A percentile compares a stretch with the other conserved stretches of the same genome.
Evolutionary conservation across 108 stramenopile genomes (phyloP).

Genomic region (Stephanodiscus triporus): DNA sequence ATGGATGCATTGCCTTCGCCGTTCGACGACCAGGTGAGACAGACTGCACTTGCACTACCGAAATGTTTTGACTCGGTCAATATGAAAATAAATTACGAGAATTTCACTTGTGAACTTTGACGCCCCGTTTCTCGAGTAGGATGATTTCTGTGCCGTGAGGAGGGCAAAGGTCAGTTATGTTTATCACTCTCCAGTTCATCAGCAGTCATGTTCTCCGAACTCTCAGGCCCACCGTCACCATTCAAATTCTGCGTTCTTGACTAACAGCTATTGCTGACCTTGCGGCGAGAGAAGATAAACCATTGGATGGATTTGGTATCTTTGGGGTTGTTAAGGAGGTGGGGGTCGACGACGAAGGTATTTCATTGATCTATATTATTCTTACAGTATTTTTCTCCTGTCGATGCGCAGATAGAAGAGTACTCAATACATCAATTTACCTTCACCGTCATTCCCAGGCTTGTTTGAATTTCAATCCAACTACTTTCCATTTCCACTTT

Average conservation of each 20-base stretch:
- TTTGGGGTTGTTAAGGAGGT: slow-evolving; percentile 65
- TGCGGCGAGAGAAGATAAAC: slow-evolving; percentile 48
- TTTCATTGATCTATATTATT: background rate
- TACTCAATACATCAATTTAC: background rate
- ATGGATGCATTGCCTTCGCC: slow-evolving; percentile 57
- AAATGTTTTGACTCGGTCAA: background rate
- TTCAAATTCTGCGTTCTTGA: background rate
- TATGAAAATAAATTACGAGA: background rate
- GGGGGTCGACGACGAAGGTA: slow-evolving; percentile 58
- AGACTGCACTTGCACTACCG: background rate
- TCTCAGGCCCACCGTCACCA: too few species aligned
- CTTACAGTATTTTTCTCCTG: too few species aligned
- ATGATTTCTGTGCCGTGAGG: slow-evolving; percentile 73
- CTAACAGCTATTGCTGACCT: slow-evolving; percentile 48
- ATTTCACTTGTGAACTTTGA: background rate
- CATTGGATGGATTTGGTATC: slow-evolving; percentile 51
- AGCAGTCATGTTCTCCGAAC: background rate
- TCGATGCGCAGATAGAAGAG: background rate
- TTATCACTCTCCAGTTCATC: background rate
- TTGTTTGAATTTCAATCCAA: slow-evolving; percentile 51
- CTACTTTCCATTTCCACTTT: slow-evolving; percentile 58
- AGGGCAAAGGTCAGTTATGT: slow-evolving; percentile 38
- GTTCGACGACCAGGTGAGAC: slow-evolving; percentile 63
- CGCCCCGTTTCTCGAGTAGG: slow-evolving; percentile 16
- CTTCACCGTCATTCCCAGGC: slow-evolving; percentile 8